phyloP scores from a whole-genome alignment of 1,284 basidiomycete genomes.

The Tetrapyrgos nigripes region DNA sequence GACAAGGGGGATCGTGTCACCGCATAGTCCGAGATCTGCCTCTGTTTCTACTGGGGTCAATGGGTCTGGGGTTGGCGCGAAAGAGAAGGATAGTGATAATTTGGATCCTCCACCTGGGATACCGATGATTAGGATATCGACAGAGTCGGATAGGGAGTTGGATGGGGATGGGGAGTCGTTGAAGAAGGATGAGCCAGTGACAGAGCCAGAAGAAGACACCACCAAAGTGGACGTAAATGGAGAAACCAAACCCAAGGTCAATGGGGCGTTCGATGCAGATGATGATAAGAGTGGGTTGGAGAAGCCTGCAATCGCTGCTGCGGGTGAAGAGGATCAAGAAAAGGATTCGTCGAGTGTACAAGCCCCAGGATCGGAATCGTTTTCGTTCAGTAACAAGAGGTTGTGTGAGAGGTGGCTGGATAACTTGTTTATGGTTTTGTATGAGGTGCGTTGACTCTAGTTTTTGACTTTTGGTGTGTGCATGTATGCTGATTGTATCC shows the following conservation, averaged over 20 bases:
- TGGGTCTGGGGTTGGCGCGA: slow-evolving; percentile 10
- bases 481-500: not conserved
- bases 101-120: slow-evolving; percentile 43
- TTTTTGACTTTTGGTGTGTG: not conserved
- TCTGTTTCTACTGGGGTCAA: too few species aligned
- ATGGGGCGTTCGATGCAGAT: slow-evolving; percentile 22
- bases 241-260: slow-evolving; percentile 53
- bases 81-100: slow-evolving; percentile 20
- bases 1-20: slow-evolving; percentile 61
- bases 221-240: slow-evolving; percentile 47
- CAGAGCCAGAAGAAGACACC: too few species aligned
- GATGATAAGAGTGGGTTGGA: slow-evolving; percentile 47
- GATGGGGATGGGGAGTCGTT: slow-evolving; percentile 32
- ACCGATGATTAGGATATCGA: slow-evolving; percentile 90
- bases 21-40: slow-evolving; percentile 35
- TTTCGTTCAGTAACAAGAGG: slow-evolving; percentile 96
- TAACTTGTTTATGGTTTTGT: slow-evolving; percentile 98
- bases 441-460: slow-evolving; percentile 69
- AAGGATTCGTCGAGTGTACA: slow-evolving; percentile 33
- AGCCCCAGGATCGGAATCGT: slow-evolving; percentile 59
- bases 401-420: slow-evolving; percentile 98
- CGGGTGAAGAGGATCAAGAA: slow-evolving; percentile 35
- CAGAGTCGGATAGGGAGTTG: slow-evolving; percentile 66
- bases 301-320: slow-evolving; percentile 66
- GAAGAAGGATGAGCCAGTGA: too few species aligned